Base-by-base conservation (phyloP, 768 basidiomycete species). In the Vishniacozyma victoriae region DNA sequence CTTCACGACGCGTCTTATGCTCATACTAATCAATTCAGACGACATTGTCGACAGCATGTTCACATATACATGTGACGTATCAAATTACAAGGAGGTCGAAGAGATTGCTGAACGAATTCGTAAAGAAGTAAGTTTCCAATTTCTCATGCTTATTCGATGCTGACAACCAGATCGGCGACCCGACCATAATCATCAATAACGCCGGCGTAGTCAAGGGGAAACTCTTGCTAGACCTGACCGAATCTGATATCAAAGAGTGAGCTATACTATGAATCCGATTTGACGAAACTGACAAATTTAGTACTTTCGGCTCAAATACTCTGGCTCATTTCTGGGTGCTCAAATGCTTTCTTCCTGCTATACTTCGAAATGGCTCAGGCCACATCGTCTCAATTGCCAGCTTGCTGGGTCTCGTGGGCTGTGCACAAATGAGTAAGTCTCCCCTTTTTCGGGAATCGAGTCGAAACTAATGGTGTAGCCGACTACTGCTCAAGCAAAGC, bases 401-500 rank as follows among this genome's bases (percentile, higher is more conserved):
- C 19, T 78, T 85, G 12, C 72, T 86, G 70, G 83, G 87, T 14
- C 71, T 85, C 52, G 75, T 81, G 20, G 86, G 86, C 15, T 76
- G 78, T 52, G 85, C 82, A 31, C 85, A 82, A 70, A 82, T 85
- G 82, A 79, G 85, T 89, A 70, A 68, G 82, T 75, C 19, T 19
- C 41, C 42, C 23, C 22, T 20, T 39, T 5, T 50, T 27, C 24
- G 37, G 59, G 31, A 36, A 5, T 35, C 12, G 20, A 25, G 23
- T 39, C 25, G 50, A 29, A 26, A 26, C 14, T 16, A 7, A 44
- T 38, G 23, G 42, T 29, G 9, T 26, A 88, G 87, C 83, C 62
- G 89, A 93, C 73, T 97, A 99, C 69, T 79, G 78, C 69, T 88
- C 90, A 7, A 89, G 88, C 20, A 99, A 99, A 75, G 87, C 90